phyloP scores from a whole-genome alignment of 495 filamentous ascomycete genomes.

The Saxispiralis lemnorum region DNA sequence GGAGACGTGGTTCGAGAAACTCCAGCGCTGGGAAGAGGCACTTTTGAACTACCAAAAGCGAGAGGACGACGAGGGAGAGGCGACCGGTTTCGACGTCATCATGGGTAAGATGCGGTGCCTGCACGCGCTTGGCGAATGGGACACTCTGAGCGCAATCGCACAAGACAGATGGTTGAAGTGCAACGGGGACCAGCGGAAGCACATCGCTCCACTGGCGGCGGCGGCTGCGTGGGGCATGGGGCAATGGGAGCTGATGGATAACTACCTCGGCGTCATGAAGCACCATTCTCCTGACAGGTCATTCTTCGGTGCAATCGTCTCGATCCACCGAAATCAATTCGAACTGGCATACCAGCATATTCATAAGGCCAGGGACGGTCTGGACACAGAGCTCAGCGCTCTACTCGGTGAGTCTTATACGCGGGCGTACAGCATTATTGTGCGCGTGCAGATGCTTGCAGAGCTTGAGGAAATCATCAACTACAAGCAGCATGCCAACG shows the following conservation, averaged over 20 bases:
- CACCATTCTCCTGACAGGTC: constrained; percentile 77
- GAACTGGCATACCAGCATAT: constrained; percentile 71
- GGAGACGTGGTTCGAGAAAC: constrained; percentile 96
- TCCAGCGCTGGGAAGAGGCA: constrained; percentile 97
- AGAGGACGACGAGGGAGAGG: constrained; percentile 47
- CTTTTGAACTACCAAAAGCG: constrained; percentile 73
- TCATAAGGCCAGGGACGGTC: constrained; percentile 73
- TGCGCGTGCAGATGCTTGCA: constrained; percentile 94
- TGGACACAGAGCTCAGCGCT: constrained; percentile 88
- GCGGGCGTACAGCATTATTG: constrained; percentile 84
- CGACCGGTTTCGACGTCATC: constrained; percentile 68
- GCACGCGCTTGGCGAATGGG: constrained; percentile 95
- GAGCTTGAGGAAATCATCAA: constrained; percentile 95
- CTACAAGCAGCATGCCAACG: constrained; percentile 75
- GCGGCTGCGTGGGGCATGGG: constrained; percentile 94
- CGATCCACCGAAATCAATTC: constrained; percentile 88
- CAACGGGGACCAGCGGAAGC: constrained; percentile 60
- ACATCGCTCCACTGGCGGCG: constrained; percentile 80
- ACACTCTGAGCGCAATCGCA: constrained; percentile 67
- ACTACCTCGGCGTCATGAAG: constrained; percentile 88
- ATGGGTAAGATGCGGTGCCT: constrained; percentile 99
- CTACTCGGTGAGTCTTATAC: constrained; percentile 93
- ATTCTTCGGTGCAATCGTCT: constrained; percentile 91
- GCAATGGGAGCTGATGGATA: constrained; percentile 96
- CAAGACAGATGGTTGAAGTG: constrained; percentile 88